These are phyloP conservation scores for Metschnikowia continentalis DNA, from an alignment of 805 yeast genomes.

Conservation along the genomic window DNA sequence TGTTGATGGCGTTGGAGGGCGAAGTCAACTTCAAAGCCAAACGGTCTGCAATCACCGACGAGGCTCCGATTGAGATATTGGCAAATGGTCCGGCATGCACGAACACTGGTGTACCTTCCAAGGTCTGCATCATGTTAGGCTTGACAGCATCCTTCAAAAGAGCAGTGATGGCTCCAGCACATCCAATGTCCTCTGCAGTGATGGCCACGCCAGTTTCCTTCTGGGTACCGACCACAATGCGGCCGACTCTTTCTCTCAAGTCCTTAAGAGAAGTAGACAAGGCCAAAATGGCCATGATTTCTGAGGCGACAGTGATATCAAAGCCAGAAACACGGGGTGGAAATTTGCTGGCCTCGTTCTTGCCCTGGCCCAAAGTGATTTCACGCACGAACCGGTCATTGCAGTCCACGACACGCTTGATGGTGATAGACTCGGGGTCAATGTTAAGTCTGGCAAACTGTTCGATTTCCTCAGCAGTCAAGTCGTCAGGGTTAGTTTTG, in stretches of 20 bases:
- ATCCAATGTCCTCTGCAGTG: slow-evolving; percentile 91
- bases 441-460: slow-evolving; percentile 81
- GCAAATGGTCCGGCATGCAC: slow-evolving; percentile 99
- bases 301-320: slow-evolving; percentile 95
- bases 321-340: slow-evolving; percentile 83
- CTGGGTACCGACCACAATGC: slow-evolving; percentile 83
- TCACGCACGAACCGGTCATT: slow-evolving; percentile 90
- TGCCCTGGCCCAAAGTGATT: slow-evolving; percentile 84
- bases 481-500: slow-evolving; percentile 74
- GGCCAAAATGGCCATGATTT: slow-evolving; percentile 94
- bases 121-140: slow-evolving; percentile 95
- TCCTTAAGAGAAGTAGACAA: slow-evolving; percentile 73
- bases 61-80: slow-evolving; percentile 94
- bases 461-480: slow-evolving; percentile 70
- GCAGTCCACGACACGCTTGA: slow-evolving; percentile 91
- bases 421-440: slow-evolving; percentile 84
- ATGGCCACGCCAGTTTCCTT: slow-evolving; percentile 67
- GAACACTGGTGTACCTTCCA: slow-evolving; percentile 96
- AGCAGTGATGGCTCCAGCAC: slow-evolving; percentile 95
- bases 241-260: slow-evolving; percentile 83
- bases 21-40: slow-evolving; percentile 84
- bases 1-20: slow-evolving; percentile 41
- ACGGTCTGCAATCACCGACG: slow-evolving; percentile 89
- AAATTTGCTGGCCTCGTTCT: slow-evolving; percentile 78
- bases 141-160: slow-evolving; percentile 92